Evolutionary conservation across 768 basidiomycete genomes (phyloP).

Genomic region (Galerina marginata): DNA sequence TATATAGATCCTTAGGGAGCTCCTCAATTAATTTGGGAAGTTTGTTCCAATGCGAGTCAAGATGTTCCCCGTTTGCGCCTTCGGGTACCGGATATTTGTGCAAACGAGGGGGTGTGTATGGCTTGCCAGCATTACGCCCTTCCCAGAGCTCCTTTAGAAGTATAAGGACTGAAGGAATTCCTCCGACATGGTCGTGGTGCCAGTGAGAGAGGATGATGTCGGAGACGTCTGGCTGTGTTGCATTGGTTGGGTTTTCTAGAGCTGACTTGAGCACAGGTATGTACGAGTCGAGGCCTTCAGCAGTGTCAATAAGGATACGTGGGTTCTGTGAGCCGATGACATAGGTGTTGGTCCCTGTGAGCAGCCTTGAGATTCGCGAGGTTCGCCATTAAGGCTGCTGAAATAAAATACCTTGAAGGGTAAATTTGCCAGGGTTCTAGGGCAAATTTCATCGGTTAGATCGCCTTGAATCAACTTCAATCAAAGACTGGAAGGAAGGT

Average conservation of each 20-base stretch:
- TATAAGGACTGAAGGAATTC: slow-evolving; percentile 70
- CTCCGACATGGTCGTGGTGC: slow-evolving; percentile 87
- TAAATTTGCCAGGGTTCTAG: slow-evolving; percentile 89
- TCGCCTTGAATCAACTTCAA: background rate
- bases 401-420: slow-evolving; percentile 70
- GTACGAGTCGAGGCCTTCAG: slow-evolving; percentile 74
- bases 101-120: slow-evolving; percentile 70
- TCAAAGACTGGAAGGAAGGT: background rate
- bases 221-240: slow-evolving; percentile 63
- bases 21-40: slow-evolving; percentile 47
- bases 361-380: background rate
- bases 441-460: background rate
- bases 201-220: slow-evolving; percentile 93
- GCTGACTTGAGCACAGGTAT: slow-evolving; percentile 67
- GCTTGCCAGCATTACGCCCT: slow-evolving; percentile 44
- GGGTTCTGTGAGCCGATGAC: slow-evolving; percentile 73
- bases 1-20: slow-evolving; percentile 50
- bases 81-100: slow-evolving; percentile 69
- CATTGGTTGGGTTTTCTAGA: slow-evolving; percentile 48
- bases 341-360: slow-evolving; percentile 87
- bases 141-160: slow-evolving; percentile 72
- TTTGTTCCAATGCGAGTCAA: slow-evolving; percentile 33
- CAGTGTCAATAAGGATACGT: slow-evolving; percentile 84
- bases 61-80: slow-evolving; percentile 19
- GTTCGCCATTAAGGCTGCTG: background rate